These are phyloP conservation scores for Blakeslea trispora DNA, from an alignment of 371 early-diverging fungal genomes.

Conservation along the genomic window DNA sequence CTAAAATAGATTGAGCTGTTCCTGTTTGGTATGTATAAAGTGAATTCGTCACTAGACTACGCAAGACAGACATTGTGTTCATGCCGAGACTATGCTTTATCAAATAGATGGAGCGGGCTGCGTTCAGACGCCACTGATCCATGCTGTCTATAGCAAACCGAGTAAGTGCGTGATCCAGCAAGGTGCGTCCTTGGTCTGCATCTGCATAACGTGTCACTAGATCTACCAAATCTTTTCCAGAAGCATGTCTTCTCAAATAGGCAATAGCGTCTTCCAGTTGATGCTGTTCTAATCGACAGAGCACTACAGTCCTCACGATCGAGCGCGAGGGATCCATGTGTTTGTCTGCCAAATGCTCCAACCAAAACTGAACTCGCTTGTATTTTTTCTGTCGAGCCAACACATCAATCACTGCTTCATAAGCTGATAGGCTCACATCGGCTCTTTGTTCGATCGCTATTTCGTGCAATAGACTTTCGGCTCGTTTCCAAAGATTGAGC, in stretches of 20 bases:
- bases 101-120: constrained; percentile 24
- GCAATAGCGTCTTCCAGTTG: constrained; percentile 19
- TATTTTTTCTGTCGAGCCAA: constrained; percentile 18
- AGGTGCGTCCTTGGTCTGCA: not conserved
- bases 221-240: constrained; percentile 3
- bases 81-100: constrained; percentile 22
- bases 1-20: constrained; percentile 16
- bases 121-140: constrained; percentile 21
- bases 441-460: constrained; percentile 3
- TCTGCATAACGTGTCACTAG: constrained; percentile 6
- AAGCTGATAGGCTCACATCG: constrained; percentile 20
- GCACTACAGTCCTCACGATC: constrained; percentile 20
- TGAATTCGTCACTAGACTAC: constrained; percentile 18
- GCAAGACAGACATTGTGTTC: constrained; percentile 12
- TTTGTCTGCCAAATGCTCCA: constrained; percentile 13
- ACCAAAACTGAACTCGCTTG: constrained; percentile 27
- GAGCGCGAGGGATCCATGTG: not conserved
- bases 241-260: constrained; percentile 13
- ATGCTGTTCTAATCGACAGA: constrained; percentile 16
- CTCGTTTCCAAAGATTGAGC: constrained; percentile 11
- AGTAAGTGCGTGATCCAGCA: constrained; percentile 25
- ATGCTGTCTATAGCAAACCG: constrained; percentile 22
- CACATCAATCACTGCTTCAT: constrained; percentile 31
- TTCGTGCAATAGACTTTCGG: constrained; percentile 18
- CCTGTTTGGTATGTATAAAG: constrained; percentile 25